Conservation (phyloP, 495 filamentous ascomycete genomes). For the Neurospora tetraspora region DNA sequence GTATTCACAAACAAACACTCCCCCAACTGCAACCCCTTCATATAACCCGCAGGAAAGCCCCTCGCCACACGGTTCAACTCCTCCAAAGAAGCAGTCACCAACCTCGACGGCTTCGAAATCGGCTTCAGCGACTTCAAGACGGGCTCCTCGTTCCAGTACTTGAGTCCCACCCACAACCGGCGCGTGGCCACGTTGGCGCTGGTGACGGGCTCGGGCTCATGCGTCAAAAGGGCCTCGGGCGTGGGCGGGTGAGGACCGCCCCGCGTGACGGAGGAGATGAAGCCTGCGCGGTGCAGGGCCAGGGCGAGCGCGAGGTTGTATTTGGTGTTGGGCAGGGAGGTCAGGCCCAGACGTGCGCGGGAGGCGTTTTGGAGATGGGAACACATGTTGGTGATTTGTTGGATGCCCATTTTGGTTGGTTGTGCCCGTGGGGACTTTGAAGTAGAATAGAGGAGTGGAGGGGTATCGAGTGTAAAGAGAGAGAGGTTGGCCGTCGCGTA, state of each 20-base stretch:
- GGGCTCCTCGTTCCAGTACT: slow-evolving; percentile 84
- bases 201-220: slow-evolving; percentile 53
- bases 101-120: slow-evolving; percentile 67
- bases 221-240: slow-evolving; percentile 31
- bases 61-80: slow-evolving; percentile 53
- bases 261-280: slow-evolving; percentile 72
- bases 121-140: slow-evolving; percentile 62
- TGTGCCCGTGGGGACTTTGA: not conserved
- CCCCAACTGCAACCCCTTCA: slow-evolving; percentile 68
- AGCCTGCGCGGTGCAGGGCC: slow-evolving; percentile 71
- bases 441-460: not conserved
- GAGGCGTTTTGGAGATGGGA: slow-evolving; percentile 93
- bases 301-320: slow-evolving; percentile 68
- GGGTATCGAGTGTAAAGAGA: not conserved
- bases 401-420: slow-evolving; percentile 66
- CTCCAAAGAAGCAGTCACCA: slow-evolving; percentile 51
- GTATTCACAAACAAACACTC: slow-evolving; percentile 78
- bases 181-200: slow-evolving; percentile 66
- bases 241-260: slow-evolving; percentile 59
- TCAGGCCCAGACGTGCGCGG: slow-evolving; percentile 74
- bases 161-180: slow-evolving; percentile 84
- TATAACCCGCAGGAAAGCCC: slow-evolving; percentile 52
- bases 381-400: slow-evolving; percentile 68
- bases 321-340: slow-evolving; percentile 73
- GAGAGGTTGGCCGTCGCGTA: not conserved